These are phyloP conservation scores for Kwoniella sp. DNA, from an alignment of 768 basidiomycete species.

Conservation along the genomic window DNA sequence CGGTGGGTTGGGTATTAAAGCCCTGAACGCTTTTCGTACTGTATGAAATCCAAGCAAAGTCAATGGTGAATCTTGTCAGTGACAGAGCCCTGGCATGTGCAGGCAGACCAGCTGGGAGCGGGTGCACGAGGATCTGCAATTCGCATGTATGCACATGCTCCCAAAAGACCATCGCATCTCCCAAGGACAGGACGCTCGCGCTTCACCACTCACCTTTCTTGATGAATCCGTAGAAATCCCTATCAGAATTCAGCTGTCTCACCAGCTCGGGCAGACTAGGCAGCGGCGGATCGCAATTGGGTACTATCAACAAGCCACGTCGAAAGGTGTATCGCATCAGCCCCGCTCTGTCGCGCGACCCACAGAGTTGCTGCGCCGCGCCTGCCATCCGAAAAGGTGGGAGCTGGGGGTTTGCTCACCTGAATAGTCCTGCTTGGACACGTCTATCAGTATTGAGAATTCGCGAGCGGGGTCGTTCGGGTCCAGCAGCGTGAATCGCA, in stretches of 20 bases:
- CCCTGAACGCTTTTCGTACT: slow-evolving; percentile 48
- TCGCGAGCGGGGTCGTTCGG: slow-evolving; percentile 64
- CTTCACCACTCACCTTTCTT: slow-evolving; percentile 58
- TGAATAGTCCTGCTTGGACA: slow-evolving; percentile 66
- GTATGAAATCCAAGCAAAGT: neutral
- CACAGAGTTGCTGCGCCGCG: too few species aligned
- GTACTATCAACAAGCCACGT: slow-evolving; percentile 65
- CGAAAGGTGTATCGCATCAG: too few species aligned
- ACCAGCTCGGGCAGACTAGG: slow-evolving; percentile 70
- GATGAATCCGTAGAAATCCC: slow-evolving; percentile 73
- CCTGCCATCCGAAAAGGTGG: too few species aligned
- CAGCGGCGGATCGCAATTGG: slow-evolving; percentile 75
- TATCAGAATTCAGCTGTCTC: slow-evolving; percentile 69
- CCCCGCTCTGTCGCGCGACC: too few species aligned
- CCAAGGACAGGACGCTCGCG: neutral
- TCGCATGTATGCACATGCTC: too few species aligned
- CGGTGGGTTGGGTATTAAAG: slow-evolving; percentile 30
- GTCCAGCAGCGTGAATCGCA: slow-evolving; percentile 73
- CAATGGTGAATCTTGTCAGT: neutral
- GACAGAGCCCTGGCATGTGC: too few species aligned
- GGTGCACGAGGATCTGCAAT: too few species aligned
- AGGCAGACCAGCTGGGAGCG: too few species aligned
- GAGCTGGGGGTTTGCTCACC: slow-evolving; percentile 66
- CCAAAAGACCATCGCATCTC: too few species aligned
- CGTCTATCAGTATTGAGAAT: slow-evolving; percentile 75